Evolutionary conservation across 768 basidiomycete genomes (phyloP).

Genomic region (Infundibulicybe gibba): DNA sequence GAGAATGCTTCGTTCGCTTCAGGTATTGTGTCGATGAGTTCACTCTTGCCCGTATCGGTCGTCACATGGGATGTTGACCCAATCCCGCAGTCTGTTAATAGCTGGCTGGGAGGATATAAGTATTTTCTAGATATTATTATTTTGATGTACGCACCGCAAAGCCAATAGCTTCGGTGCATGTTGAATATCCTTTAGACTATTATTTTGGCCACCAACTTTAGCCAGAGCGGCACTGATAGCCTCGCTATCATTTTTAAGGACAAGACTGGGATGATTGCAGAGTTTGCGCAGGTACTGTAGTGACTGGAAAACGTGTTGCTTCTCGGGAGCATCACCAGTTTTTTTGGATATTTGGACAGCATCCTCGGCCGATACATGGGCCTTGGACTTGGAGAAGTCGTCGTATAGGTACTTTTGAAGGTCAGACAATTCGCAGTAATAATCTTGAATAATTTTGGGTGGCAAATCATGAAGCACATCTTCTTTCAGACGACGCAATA

Average conservation of each 20-base stretch:
- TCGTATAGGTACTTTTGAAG: slow-evolving; percentile 94
- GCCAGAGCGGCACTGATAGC: slow-evolving; percentile 55
- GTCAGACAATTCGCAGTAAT: slow-evolving; percentile 96
- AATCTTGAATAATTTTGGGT: slow-evolving; percentile 99
- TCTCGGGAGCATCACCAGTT: slow-evolving; percentile 37
- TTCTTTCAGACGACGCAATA: slow-evolving; percentile 94
- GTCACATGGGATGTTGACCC: slow-evolving; percentile 45
- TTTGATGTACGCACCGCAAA: slow-evolving; percentile 56
- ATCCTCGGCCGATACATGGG: slow-evolving; percentile 58
- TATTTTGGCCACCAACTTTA: slow-evolving; percentile 44
- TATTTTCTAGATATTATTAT: slow-evolving; percentile 1
- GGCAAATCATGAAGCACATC: slow-evolving; percentile 94
- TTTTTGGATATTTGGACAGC: slow-evolving; percentile 46
- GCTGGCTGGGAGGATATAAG: slow-evolving; percentile 57
- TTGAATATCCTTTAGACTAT: slow-evolving; percentile 68
- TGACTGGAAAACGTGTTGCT: slow-evolving; percentile 95
- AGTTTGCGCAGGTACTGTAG: slow-evolving; percentile 95
- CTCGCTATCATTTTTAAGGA: slow-evolving; percentile 71
- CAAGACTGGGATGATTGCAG: slow-evolving; percentile 94
- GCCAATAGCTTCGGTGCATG: slow-evolving; percentile 95
- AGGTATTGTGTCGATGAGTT: slow-evolving; percentile 57
- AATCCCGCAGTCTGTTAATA: slow-evolving; percentile 92
- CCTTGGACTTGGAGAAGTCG: slow-evolving; percentile 83
- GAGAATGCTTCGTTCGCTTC: slow-evolving; percentile 65
- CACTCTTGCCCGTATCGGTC: slow-evolving; percentile 62